phyloP scores from a whole-genome alignment of 2,329 filamentous ascomycete species.

The Colletotrichum eleusines region DNA sequence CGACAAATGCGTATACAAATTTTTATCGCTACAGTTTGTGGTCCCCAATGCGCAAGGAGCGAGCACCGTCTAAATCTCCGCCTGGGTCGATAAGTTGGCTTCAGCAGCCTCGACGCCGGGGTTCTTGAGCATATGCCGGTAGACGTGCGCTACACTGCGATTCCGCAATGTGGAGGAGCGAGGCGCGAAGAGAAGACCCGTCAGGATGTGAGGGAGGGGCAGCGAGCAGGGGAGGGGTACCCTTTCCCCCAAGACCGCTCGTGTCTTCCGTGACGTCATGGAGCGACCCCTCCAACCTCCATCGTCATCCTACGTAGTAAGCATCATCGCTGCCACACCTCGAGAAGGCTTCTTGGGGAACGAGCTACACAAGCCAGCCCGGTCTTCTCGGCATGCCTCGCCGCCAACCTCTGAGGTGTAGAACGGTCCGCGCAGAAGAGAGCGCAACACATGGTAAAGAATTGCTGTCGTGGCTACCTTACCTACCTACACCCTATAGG shows the following conservation, averaged over 20 bases:
- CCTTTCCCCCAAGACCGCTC: conserved; percentile 13
- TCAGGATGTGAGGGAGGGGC: neutral
- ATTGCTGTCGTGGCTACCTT: neutral
- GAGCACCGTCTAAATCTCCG: neutral
- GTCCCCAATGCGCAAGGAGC: neutral
- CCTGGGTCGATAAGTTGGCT: neutral
- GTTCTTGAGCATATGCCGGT: neutral
- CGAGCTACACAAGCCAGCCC: neutral
- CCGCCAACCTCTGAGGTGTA: neutral
- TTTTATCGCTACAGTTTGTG: neutral
- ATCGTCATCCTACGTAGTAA: conserved; percentile 37
- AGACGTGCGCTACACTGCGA: neutral
- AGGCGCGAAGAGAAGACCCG: neutral
- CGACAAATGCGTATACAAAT: conserved; percentile 1
- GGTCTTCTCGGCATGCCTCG: conserved; percentile 25
- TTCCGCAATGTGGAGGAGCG: neutral
- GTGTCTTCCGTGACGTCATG: conserved; percentile 40
- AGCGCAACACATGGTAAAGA: neutral
- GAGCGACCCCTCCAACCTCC: conserved; percentile 30
- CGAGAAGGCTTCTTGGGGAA: neutral
- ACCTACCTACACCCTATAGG: no score
- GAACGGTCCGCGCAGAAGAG: neutral
- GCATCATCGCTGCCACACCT: conserved; percentile 37
- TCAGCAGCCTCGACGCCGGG: neutral
- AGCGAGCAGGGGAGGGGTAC: conserved; percentile 8